Evolutionary conservation across 2,329 filamentous ascomycete genomes (phyloP).

Genomic region (Colletotrichum sp.): DNA sequence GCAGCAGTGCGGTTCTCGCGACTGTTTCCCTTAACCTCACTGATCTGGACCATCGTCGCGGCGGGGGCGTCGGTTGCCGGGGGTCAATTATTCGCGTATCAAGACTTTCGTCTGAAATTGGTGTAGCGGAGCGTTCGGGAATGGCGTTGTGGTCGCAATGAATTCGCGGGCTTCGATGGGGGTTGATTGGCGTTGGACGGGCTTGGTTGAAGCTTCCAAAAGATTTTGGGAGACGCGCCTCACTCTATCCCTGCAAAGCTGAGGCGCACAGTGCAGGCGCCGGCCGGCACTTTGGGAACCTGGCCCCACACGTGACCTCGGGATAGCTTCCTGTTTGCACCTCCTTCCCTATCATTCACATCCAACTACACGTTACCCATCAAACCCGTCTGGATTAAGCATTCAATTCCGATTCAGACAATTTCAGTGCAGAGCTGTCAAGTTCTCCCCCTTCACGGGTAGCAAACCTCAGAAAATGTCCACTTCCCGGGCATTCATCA

Average conservation of each 20-base stretch:
- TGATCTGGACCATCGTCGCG: slow-evolving; percentile 81
- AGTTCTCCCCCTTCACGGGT: not conserved
- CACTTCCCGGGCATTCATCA: not conserved
- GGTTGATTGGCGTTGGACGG: slow-evolving; percentile 6
- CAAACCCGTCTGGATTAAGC: not conserved
- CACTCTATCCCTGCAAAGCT: slow-evolving; percentile 19
- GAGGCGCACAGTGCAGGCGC: slow-evolving; percentile 16
- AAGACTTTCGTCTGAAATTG: not conserved
- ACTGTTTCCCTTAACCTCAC: slow-evolving; percentile 91
- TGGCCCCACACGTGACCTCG: slow-evolving; percentile 20
- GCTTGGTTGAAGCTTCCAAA: slow-evolving; percentile 20
- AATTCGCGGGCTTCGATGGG: not conserved
- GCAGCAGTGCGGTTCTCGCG: slow-evolving; percentile 96
- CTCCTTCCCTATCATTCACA: not conserved
- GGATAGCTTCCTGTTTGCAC: not conserved
- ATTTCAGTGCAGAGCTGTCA: not conserved
- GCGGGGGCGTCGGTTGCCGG: slow-evolving; percentile 21
- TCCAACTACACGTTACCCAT: not conserved
- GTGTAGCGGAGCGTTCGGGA: not conserved
- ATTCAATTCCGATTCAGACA: not conserved
- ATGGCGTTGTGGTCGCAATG: not conserved
- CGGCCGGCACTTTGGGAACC: slow-evolving; percentile 7
- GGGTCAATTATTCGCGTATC: slow-evolving; percentile 15
- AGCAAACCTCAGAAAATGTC: not conserved
- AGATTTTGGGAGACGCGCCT: slow-evolving; percentile 24